Conservation (phyloP, 176 grass and related monocot genomes). For the Hordeum marinum region DNA sequence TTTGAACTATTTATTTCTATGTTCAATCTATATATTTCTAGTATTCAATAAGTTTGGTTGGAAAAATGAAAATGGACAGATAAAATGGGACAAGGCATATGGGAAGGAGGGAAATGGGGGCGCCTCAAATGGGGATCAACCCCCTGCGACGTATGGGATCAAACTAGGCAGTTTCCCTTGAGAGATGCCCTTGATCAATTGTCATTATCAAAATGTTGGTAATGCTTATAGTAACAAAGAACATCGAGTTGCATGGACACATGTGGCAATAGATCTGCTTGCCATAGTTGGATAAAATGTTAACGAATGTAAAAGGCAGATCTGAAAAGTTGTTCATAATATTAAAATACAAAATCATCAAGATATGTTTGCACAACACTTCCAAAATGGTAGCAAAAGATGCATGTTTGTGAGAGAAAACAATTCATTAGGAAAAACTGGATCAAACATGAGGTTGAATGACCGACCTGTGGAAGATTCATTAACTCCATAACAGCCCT, state of each 20-base stretch:
- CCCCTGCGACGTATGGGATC: too few relatives aligned
- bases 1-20: too few relatives aligned
- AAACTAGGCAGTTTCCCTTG: too few relatives aligned
- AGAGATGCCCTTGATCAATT: neutral
- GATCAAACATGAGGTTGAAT: slow-evolving; percentile 11
- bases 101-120: too few relatives aligned
- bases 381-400: neutral
- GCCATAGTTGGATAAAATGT: neutral
- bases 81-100: too few relatives aligned
- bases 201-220: neutral
- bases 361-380: neutral
- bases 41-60: too few relatives aligned
- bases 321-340: neutral
- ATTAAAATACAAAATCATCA: neutral
- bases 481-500: slow-evolving; percentile 93
- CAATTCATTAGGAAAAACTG: neutral
- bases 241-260: neutral
- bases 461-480: slow-evolving; percentile 82
- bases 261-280: neutral
- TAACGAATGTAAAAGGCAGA: neutral
- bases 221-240: neutral
- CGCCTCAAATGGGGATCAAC: too few relatives aligned
- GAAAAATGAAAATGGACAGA: too few relatives aligned
- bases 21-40: too few relatives aligned
- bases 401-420: neutral